These are phyloP conservation scores for Calophaca sinica DNA, from an alignment of 306 rosid genomes.

Conservation along the genomic window DNA sequence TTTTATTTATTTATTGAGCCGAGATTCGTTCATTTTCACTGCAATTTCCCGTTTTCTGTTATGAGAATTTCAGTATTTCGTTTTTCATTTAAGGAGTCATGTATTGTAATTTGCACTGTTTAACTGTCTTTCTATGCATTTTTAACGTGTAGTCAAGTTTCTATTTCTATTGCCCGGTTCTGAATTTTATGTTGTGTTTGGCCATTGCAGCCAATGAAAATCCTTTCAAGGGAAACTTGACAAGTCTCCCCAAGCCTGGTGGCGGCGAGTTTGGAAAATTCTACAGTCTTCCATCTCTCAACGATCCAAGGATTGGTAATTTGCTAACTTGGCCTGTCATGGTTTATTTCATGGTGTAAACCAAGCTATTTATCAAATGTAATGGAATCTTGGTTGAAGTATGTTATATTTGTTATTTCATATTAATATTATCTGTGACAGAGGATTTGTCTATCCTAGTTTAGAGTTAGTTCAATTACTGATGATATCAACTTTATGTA, in stretches of 20 bases:
- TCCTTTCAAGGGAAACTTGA: slow-evolving; percentile 55
- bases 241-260: slow-evolving; percentile 52
- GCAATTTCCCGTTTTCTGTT: neutral
- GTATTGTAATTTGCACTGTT: neutral
- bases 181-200: slow-evolving; percentile 22
- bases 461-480: neutral
- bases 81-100: slow-evolving; percentile 4
- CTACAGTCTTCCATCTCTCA: slow-evolving; percentile 53
- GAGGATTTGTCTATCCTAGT: neutral
- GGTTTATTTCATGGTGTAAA: slow-evolving; percentile 1
- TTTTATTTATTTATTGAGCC: neutral
- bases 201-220: slow-evolving; percentile 44
- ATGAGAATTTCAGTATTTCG: slow-evolving; percentile 6
- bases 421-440: neutral
- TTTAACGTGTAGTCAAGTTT: slow-evolving; percentile 7
- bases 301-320: slow-evolving; percentile 55
- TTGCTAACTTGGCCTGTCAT: slow-evolving; percentile 11
- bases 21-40: neutral
- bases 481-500: slow-evolving; percentile 22
- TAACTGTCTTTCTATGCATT: neutral
- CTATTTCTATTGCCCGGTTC: neutral
- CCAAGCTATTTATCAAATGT: neutral
- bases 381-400: slow-evolving; percentile 15
- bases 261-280: slow-evolving; percentile 57
- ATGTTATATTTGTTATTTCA: slow-evolving; percentile 6